Conservation (phyloP, 768 basidiomycete genomes). For the Suillus bovinus region DNA sequence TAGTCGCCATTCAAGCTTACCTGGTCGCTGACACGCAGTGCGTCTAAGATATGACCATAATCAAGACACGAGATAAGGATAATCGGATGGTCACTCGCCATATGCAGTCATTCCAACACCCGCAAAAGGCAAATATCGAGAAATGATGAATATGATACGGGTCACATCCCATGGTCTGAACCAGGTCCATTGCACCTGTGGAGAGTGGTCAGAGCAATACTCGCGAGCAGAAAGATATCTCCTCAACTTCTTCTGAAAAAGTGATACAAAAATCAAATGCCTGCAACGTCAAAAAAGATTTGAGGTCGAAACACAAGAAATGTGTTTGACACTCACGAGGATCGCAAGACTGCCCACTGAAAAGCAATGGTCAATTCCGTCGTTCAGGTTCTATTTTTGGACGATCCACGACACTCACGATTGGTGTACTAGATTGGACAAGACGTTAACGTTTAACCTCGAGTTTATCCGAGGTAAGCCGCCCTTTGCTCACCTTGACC, state of each 20-base stretch:
- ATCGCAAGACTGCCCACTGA: slow-evolving; percentile 21
- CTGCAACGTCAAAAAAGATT: neutral
- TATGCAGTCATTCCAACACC: slow-evolving; percentile 16
- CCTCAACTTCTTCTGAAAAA: slow-evolving; percentile 9
- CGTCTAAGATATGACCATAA: neutral
- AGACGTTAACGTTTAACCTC: neutral
- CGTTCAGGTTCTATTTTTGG: neutral
- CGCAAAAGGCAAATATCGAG: slow-evolving; percentile 22
- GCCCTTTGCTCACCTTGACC: slow-evolving; percentile 10
- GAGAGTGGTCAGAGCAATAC: neutral
- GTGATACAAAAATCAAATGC: slow-evolving; percentile 13
- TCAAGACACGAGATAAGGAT: neutral
- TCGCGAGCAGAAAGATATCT: neutral
- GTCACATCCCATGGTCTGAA: slow-evolving; percentile 16
- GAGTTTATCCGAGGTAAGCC: neutral
- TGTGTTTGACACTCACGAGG: slow-evolving; percentile 11
- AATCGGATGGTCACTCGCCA: slow-evolving; percentile 10
- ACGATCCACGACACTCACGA: slow-evolving; percentile 9
- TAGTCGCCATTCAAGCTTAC: neutral
- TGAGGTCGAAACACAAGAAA: neutral
- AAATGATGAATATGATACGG: slow-evolving; percentile 17
- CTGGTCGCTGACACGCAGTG: slow-evolving; percentile 1
- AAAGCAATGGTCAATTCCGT: neutral
- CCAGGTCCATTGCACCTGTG: slow-evolving; percentile 22
- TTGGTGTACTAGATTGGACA: slow-evolving; percentile 15